Percentiles rank a stretch among this genome's conserved stretches.
Conservation (phyloP, 345 rosid genomes). For the Gossypium mustelinum region DNA sequence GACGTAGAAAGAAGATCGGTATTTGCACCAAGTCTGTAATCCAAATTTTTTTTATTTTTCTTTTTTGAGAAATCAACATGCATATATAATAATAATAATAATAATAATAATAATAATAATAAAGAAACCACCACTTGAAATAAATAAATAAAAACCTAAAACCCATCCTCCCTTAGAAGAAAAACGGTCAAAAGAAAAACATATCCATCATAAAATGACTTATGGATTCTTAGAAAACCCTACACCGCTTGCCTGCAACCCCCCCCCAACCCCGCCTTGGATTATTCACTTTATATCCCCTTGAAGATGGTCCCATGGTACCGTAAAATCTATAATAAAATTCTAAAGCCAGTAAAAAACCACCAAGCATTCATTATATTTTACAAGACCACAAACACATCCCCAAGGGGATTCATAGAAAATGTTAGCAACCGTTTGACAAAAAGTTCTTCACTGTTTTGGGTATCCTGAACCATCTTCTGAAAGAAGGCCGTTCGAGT, state of each 20-base stretch:
- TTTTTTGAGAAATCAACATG: neutral
- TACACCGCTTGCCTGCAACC: neutral
- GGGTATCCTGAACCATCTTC: slow-evolving; percentile 33
- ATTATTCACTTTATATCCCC: neutral
- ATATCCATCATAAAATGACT: neutral
- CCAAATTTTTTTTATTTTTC: too few species aligned
- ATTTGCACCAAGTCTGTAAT: too few species aligned
- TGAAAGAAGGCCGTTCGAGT: slow-evolving; percentile 23
- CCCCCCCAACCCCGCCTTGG: neutral
- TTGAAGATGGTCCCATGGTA: slow-evolving; percentile 8
- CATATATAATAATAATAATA: neutral
- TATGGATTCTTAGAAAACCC: slow-evolving; percentile 1
- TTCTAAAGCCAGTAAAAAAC: slow-evolving; percentile 17
- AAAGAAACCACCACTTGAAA: slow-evolving; percentile 19
- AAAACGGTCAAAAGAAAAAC: slow-evolving; percentile 27
- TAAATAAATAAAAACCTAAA: slow-evolving; percentile 15
- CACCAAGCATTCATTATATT: neutral
- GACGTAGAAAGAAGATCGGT: neutral
- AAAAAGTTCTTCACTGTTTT: slow-evolving; percentile 16
- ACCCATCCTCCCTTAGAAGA: slow-evolving; percentile 34
- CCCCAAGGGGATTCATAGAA: slow-evolving; percentile 16
- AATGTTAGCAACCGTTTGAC: slow-evolving; percentile 36
- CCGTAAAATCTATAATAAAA: neutral
- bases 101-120: neutral
- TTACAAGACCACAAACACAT: slow-evolving; percentile 3